Evolutionary conservation across 306 rosid genomes (phyloP), one percentile per base, ranked within the genome.

Genomic region (Rosa multiflora): DNA sequence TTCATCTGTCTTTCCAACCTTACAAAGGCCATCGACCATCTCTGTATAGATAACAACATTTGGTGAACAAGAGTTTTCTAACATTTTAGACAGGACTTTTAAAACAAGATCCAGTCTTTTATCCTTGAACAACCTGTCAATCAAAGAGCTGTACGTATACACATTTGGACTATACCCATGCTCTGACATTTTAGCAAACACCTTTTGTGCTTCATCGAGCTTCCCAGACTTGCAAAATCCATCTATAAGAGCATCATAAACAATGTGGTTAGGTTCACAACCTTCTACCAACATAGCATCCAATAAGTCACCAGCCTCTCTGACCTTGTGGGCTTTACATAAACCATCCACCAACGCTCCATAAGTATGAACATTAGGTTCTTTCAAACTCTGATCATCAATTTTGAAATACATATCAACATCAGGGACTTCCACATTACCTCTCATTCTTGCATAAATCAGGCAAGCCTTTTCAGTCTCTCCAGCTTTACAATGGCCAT

Each of bases 291-390:
- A 85, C 98, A 93, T 93, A 75, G 89, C 78, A 84, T 91, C 87
- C 78, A 93, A 83, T 42, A 93, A 76, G 66, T 87, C 88, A 52
- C 76, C 64, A 67, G 98, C 98, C 79, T 88, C 89, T 85, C 86
- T 88, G 58, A 90, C 88, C 82, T 84, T 89, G 84, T 88, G 83
- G 46, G 97, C 93, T 88, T 91, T 93, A 83, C 98, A 93, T 81
- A 93, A 89, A 84, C 97, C 98, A 91, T 93, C 97, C 82, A 93
- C 90, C 86, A 93, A 82, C 77, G 98, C 98, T 81, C 97, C 98
- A 81, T 86, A 87, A 13, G 97, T 93, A 76, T 85, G 76, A 69
- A 91, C 88, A 83, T 91, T 91, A 82, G 96, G 96, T 79, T 76
- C 80, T 63, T 84, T 81, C 21, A 73, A 66, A 73, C 77, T 62